Evolutionary conservation across 2,329 filamentous ascomycete genomes (phyloP), one percentile per base, ranked within the genome.

Genomic region (Simplicillium sp.): DNA sequence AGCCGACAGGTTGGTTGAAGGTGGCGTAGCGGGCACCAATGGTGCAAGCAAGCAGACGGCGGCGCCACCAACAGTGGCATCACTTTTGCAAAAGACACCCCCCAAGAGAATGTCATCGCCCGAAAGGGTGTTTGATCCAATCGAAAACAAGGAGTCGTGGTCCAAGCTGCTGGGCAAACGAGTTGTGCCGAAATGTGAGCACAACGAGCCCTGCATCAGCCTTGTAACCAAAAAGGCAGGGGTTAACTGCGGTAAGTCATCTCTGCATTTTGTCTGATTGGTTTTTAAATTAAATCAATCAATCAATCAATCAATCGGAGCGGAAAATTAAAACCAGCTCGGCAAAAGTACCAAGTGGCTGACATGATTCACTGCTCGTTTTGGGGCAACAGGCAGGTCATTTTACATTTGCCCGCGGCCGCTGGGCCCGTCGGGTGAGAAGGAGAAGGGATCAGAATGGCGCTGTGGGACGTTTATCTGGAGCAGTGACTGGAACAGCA

Each of bases 221-320:
- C 66, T 90, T 39, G 74, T 81, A 14, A 95, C 89, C 1, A 96
- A 90, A 66, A 97, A 97, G 56, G 72, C 87, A 1, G 92, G 92
- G 2, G 66, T 86, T 47, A 98, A 97, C 54, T 82, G 57, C 63
- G 90, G 70, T 75, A 64, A 54, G 70, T 64, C 20, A 25, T 25
- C 20, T 25, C 9, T 25, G 36, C 42, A 34, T 8, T 11, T n/a
- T 11, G 2, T 28, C n/a, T 28, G 11, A n/a, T 33, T 34, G 4
- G 16, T 31, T 15, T 18, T n/a, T 25, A 13, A 18, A 20, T 15
- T n/a, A 11, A n/a, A n/a, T n/a, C n/a, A n/a, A 25, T 9, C 20
- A 9, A 9, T 25, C 5, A 5, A 25, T 9, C 20, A 6, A 9
- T 25, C 20, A 25, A 25, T 25, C 20, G 20, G 20, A 25, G 20